phyloP scores from a whole-genome alignment of 305 asterid species.

The Withania somnifera region DNA sequence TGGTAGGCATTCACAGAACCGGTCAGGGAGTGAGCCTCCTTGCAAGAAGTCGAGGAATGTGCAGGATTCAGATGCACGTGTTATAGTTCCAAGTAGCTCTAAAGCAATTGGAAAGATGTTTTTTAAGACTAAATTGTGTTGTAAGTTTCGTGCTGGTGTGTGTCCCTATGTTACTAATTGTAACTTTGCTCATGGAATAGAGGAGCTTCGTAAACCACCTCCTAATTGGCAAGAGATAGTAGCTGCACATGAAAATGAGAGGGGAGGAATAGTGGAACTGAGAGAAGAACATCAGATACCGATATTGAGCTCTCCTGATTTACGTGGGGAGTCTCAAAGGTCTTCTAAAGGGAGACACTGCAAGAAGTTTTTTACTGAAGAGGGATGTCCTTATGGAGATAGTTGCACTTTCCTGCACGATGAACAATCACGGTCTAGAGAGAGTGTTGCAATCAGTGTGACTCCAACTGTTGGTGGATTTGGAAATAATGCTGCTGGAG shows the following conservation, averaged over 20 bases:
- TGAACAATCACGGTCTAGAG: slow-evolving; percentile 62
- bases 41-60: slow-evolving; percentile 44
- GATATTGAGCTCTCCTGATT: slow-evolving; percentile 41
- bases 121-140: slow-evolving; percentile 64
- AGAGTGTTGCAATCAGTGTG: slow-evolving; percentile 73
- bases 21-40: slow-evolving; percentile 44
- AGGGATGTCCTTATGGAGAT: slow-evolving; percentile 84
- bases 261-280: slow-evolving; percentile 27
- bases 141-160: slow-evolving; percentile 64
- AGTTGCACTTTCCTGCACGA: slow-evolving; percentile 72
- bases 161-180: slow-evolving; percentile 72
- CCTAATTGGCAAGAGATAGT: slow-evolving; percentile 84
- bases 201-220: slow-evolving; percentile 77
- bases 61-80: slow-evolving; percentile 27
- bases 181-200: slow-evolving; percentile 66
- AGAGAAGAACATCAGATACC: slow-evolving; percentile 81
- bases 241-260: slow-evolving; percentile 53
- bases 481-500: slow-evolving; percentile 25
- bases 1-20: slow-evolving; percentile 34
- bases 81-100: slow-evolving; percentile 32
- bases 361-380: slow-evolving; percentile 69
- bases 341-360: slow-evolving; percentile 67
- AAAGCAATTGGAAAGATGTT: slow-evolving; percentile 84
- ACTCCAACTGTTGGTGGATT: slow-evolving; percentile 52
- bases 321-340: slow-evolving; percentile 38